phyloP scores from a whole-genome alignment of 208 protist species.

The Crithidia bombi region DNA sequence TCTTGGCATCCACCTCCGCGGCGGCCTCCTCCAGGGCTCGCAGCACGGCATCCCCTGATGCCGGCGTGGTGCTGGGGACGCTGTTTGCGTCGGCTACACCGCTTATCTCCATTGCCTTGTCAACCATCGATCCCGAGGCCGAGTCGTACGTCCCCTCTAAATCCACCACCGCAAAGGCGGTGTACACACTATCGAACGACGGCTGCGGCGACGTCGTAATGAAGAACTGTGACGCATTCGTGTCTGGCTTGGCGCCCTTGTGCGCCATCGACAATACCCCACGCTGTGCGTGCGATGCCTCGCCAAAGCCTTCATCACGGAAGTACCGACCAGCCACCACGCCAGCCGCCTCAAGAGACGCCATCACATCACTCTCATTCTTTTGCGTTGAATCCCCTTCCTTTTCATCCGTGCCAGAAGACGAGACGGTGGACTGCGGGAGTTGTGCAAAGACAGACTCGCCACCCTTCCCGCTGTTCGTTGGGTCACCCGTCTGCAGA shows the following conservation, averaged over 20 bases:
- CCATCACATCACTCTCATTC: neutral
- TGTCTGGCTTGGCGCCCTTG: constrained; percentile 80
- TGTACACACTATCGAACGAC: constrained; percentile 91
- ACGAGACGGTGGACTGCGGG: neutral
- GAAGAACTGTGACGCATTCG: constrained; percentile 93
- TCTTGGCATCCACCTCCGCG: constrained; percentile 53
- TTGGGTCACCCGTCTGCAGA: constrained; percentile 93
- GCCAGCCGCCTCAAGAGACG: constrained; percentile 8
- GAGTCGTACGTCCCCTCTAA: constrained; percentile 40
- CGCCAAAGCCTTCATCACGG: constrained; percentile 91
- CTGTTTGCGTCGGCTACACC: neutral
- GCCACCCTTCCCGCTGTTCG: constrained; percentile 94
- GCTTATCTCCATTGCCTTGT: neutral
- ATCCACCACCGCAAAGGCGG: constrained; percentile 94
- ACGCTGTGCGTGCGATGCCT: constrained; percentile 82
- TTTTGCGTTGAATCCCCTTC: neutral
- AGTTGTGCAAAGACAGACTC: constrained; percentile 89
- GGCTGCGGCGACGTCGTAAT: constrained; percentile 67
- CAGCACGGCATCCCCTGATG: constrained; percentile 57
- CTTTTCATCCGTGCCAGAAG: neutral
- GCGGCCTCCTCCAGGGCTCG: constrained; percentile 50
- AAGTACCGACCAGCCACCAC: constrained; percentile 55
- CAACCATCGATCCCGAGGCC: neutral
- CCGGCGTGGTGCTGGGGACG: constrained; percentile 12
- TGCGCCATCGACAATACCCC: constrained; percentile 97